Percentiles rank a stretch among this genome's conserved stretches.
phyloP scores from a whole-genome alignment of 129 eudicot species.

The Arctium minus region DNA sequence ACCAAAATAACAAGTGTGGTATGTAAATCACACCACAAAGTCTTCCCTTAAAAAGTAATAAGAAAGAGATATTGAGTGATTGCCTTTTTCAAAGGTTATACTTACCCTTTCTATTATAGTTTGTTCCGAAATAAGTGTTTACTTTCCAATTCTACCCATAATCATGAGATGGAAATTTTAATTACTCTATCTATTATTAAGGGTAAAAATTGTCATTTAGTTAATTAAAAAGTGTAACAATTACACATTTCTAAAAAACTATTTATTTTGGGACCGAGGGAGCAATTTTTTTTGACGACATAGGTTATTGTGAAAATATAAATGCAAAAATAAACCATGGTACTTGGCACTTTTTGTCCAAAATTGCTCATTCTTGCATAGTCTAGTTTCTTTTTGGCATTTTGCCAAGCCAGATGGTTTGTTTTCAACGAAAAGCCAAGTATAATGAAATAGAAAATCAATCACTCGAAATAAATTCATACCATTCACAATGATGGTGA shows the following conservation, averaged over 20 bases:
- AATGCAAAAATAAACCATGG: not conserved
- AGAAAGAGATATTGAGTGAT: not conserved
- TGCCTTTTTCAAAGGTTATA: not conserved
- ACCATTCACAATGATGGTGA: slow-evolving; percentile 40
- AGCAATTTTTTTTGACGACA: not conserved
- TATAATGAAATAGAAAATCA: not conserved
- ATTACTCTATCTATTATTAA: not conserved
- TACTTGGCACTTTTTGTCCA: not conserved
- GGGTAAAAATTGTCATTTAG: not conserved
- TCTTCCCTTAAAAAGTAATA: not conserved
- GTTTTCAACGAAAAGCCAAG: not conserved
- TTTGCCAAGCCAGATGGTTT: not conserved
- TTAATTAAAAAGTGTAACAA: not conserved
- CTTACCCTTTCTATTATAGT: not conserved
- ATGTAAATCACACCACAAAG: not conserved
- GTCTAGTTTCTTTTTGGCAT: not conserved
- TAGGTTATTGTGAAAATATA: not conserved
- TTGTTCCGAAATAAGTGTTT: not conserved
- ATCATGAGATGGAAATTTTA: not conserved
- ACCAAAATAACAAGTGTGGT: not conserved
- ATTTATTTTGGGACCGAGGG: not conserved
- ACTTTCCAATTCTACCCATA: not conserved
- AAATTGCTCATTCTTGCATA: not conserved
- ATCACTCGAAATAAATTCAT: slow-evolving; percentile 4
- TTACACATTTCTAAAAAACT: not conserved